Conservation (phyloP, 305 asterid species). For the Nicotiana rustica region DNA sequence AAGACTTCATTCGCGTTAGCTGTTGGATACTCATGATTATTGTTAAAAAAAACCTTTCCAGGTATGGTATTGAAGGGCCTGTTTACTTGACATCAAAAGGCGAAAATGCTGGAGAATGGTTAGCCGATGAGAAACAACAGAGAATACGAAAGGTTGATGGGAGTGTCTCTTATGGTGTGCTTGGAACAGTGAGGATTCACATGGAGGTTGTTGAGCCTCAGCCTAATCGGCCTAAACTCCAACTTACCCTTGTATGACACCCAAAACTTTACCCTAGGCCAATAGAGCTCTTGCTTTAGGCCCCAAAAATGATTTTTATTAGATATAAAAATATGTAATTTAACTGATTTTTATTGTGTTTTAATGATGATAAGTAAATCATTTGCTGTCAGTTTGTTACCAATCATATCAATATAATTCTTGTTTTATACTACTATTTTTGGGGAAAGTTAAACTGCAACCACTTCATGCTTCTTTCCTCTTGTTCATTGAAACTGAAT, state of each 20-base stretch:
- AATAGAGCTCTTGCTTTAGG: no score
- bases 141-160: conserved; percentile 65
- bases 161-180: conserved; percentile 70
- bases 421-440: no score
- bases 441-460: no score
- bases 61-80: conserved; percentile 98
- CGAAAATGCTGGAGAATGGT: conserved; percentile 82
- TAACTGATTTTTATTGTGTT: no score
- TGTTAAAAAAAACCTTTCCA: conserved; percentile 38
- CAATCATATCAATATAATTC: no score
- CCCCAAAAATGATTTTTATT: no score
- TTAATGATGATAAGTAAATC: no score
- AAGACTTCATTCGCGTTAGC: neutral
- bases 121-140: conserved; percentile 82
- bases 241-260: conserved; percentile 66
- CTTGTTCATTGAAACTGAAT: no score
- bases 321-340: no score
- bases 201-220: conserved; percentile 95
- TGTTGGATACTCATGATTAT: neutral
- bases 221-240: conserved; percentile 92
- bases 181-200: conserved; percentile 80
- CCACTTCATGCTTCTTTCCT: no score
- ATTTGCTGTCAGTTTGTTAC: no score
- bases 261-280: neutral
- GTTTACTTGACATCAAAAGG: conserved; percentile 69